These are phyloP conservation scores for Cryomyces minteri DNA, from an alignment of 495 filamentous ascomycete genomes.

Conservation along the genomic window DNA sequence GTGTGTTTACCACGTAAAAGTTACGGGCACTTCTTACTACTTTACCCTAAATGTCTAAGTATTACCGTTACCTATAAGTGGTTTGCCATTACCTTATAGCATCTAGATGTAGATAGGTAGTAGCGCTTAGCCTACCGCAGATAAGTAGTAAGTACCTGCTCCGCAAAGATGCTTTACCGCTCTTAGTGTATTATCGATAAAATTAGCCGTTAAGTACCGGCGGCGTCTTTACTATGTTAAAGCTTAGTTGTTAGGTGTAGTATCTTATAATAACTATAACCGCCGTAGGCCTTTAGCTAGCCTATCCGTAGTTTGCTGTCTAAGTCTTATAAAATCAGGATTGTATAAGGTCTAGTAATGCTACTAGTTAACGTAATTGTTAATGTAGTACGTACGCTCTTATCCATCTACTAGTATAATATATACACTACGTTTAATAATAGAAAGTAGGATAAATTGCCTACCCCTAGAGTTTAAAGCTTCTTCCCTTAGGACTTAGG, in stretches of 20 bases:
- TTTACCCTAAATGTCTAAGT: neutral
- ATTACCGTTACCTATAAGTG: too few species aligned
- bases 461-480: neutral
- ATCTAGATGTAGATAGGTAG: too few species aligned
- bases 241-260: neutral
- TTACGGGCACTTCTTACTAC: too few species aligned
- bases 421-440: neutral
- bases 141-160: neutral
- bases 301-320: neutral
- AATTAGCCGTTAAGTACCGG: neutral
- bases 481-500: neutral
- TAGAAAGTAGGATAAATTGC: neutral
- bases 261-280: neutral
- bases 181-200: neutral
- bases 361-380: neutral
- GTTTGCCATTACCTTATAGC: too few species aligned
- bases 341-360: neutral
- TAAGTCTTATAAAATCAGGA: neutral
- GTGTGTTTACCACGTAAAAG: too few species aligned
- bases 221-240: neutral
- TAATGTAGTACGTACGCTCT: neutral
- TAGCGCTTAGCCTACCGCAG: neutral
- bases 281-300: too few species aligned
- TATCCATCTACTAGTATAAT: neutral
- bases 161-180: neutral